Evolutionary conservation across 1,284 basidiomycete species (phyloP).

Genomic region (Cerrena zonata): DNA sequence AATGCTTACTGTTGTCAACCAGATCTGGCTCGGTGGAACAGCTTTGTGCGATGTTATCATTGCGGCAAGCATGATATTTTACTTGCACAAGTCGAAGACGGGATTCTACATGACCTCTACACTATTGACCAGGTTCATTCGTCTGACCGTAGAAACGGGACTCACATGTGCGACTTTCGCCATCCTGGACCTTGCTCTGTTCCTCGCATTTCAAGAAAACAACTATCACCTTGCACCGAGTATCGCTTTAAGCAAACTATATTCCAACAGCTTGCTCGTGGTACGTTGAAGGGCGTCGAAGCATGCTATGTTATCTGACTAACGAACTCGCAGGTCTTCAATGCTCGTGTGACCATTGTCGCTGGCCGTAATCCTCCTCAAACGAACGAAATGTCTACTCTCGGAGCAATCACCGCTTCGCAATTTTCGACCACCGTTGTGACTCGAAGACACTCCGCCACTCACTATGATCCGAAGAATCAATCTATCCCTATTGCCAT

Average conservation of each 20-base stretch:
- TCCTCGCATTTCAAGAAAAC: conserved; percentile 21
- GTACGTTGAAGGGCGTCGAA: too few relatives aligned
- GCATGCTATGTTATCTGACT: too few relatives aligned
- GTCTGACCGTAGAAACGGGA: conserved; percentile 28
- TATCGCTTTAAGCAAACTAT: conserved; percentile 27
- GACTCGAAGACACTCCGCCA: too few relatives aligned
- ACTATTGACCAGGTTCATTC: conserved; percentile 16
- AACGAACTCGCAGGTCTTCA: too few relatives aligned
- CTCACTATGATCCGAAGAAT: too few relatives aligned
- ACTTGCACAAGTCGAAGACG: conserved; percentile 16
- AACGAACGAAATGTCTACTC: too few relatives aligned
- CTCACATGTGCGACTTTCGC: conserved; percentile 25
- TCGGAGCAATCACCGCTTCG: too few relatives aligned
- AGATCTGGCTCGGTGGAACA: conserved; percentile 25
- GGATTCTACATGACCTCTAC: conserved; percentile 18
- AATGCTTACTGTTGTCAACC: not conserved
- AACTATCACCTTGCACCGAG: conserved; percentile 20
- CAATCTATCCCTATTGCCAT: too few relatives aligned
- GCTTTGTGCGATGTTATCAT: conserved; percentile 25
- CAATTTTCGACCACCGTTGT: too few relatives aligned
- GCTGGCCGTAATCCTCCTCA: too few relatives aligned
- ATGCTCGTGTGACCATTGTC: too few relatives aligned
- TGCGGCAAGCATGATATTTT: conserved; percentile 22
- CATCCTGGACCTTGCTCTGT: conserved; percentile 26
- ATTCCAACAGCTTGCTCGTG: conserved; percentile 30